Conservation (phyloP, 371 early-diverging fungal species). For the Haplosporangium sp. region DNA sequence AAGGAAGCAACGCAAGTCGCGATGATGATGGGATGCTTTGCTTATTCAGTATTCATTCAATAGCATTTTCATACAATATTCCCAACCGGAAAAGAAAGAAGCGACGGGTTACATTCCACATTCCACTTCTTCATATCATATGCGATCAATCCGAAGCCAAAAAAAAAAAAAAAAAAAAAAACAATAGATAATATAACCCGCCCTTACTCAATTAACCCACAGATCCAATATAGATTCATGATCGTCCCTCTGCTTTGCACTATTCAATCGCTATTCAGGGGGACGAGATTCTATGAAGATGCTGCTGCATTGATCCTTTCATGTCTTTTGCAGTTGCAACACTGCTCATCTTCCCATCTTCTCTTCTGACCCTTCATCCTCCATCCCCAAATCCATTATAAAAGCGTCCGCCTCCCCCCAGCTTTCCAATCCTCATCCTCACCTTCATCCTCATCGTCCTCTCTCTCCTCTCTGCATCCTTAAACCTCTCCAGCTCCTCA, state of each 20-base stretch:
- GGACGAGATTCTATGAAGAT: neutral
- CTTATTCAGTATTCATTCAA: too few species aligned
- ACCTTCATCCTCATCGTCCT: constrained; percentile 1
- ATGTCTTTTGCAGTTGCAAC: too few species aligned
- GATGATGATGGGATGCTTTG: too few species aligned
- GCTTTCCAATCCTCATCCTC: neutral
- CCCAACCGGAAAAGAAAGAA: too few species aligned
- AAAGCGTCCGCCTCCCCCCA: neutral
- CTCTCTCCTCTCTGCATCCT: neutral
- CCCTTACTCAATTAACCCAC: neutral
- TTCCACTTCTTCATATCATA: too few species aligned
- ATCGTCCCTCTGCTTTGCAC: neutral
- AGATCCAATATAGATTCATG: constrained; percentile 1
- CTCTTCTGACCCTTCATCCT: too few species aligned
- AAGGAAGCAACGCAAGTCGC: too few species aligned
- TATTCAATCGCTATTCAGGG: neutral
- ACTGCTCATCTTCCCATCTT: too few species aligned
- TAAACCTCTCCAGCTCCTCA: neutral
- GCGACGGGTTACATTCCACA: too few species aligned
- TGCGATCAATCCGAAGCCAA: too few species aligned
- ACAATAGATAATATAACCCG: neutral
- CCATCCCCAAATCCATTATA: neutral
- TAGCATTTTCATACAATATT: too few species aligned
- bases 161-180: neutral
- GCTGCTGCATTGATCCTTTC: too few species aligned